Evolutionary conservation across 768 basidiomycete genomes (phyloP), one percentile per base, ranked within the genome.

Genomic region (Boletus edulis): DNA sequence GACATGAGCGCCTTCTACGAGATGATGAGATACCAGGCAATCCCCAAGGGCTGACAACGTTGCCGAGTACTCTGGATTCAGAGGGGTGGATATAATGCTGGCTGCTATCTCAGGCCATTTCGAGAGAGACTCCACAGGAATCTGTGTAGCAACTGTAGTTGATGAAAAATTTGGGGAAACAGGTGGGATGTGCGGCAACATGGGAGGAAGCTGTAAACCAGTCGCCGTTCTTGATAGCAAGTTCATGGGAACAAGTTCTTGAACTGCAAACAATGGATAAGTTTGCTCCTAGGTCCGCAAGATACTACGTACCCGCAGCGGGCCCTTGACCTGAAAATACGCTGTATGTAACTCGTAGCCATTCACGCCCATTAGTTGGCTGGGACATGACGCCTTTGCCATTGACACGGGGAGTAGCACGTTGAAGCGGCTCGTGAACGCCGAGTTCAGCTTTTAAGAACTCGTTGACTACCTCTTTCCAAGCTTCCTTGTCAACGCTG

Each of bases 401-500:
- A 54, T 62, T 50, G 37, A 49, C 47, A 53, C 61, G 58, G 32
- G 61, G 38, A 44, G 52, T 29, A 20, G 35, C 53, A 24, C 34
- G 59, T 47, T 60, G 52, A 37, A 50, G 47, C 13, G 67, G 67
- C 18, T 73, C 72, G 43, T 73, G 75, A 7, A 67, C 64, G 1
- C 81, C 81, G 4, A 98, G 75, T 66, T 97, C 96, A 15, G 81
- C 77, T 34, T 81, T 82, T 35, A 95, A 69, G 64, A 98, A 99
- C 56, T 95, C 91, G 42, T 80, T 82, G 0, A 92, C 89, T 13
- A 88, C 89, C 57, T 94, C 92, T 64, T 90, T 91, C 94, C 94
- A 98, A 3, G 91, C 79, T 29, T 97, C 94, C 62, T 90, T 91
- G 69, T 96, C 96, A 49, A 97, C 81, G 52, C 90, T 88, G 64